These are phyloP conservation scores for Chenopodium suecicum DNA, from an alignment of 148 eudicot species.

Conservation along the genomic window DNA sequence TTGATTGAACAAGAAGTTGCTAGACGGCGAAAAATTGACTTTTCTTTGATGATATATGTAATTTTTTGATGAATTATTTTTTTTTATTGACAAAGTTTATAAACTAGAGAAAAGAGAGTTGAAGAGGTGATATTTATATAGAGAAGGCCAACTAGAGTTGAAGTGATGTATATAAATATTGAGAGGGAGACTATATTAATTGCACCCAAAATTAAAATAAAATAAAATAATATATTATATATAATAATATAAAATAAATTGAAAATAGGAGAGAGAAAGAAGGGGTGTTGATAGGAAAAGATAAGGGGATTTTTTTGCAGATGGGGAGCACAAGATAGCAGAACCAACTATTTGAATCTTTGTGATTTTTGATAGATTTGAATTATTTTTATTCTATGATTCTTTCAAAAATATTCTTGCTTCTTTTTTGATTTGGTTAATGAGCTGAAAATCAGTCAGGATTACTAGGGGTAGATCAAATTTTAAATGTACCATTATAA, in stretches of 20 bases:
- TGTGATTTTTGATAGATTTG: background rate
- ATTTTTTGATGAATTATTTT: background rate
- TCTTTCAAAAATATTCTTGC: background rate
- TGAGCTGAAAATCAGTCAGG: background rate
- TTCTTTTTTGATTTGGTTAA: background rate
- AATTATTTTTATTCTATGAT: background rate
- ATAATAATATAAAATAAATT: background rate
- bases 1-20: slow-evolving; percentile 3
- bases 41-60: slow-evolving; percentile 5
- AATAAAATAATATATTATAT: background rate
- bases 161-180: background rate
- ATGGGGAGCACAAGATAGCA: slow-evolving; percentile 27
- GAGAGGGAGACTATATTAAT: background rate
- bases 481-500: too few relatives aligned
- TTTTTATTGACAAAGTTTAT: slow-evolving; percentile 1
- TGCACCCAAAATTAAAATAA: too few relatives aligned
- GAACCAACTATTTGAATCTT: slow-evolving; percentile 6
- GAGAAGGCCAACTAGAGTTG: slow-evolving; percentile 3
- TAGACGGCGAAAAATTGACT: background rate
- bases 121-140: slow-evolving; percentile 25
- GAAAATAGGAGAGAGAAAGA: slow-evolving; percentile 8
- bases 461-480: background rate
- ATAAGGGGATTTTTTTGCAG: slow-evolving; percentile 25
- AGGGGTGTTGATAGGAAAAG: slow-evolving; percentile 19
- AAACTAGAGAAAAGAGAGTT: slow-evolving; percentile 3